A percentile compares a stretch with the other conserved stretches of the same genome.
Conservation (phyloP, 176 grass and related monocot species). For the Hordeum vulgare region MorexV3_pseudomolecules_assembly NC_058521.1:493767384-493767883, state of each 20-base stretch:
- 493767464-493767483: conserved; percentile 16
- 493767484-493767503: neutral
- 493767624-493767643: neutral
- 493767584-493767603: neutral
- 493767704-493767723: neutral
- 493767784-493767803: neutral
- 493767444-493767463: neutral
- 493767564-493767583: neutral
- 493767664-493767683: neutral
- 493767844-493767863: neutral
- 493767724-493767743: neutral
- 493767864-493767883: neutral
- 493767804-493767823: too few species aligned
- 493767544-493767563: neutral
- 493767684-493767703: too few species aligned
- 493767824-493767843: neutral
- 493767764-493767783: neutral
- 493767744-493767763: neutral
- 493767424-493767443: neutral
- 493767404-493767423: neutral
- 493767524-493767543: neutral
- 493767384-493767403: too few species aligned
- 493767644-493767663: neutral
- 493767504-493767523: neutral
- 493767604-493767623: neutral